Percentiles rank a stretch among this genome's conserved stretches.
phyloP scores from a whole-genome alignment of 345 rosid genomes.

The Firmiana major region DNA sequence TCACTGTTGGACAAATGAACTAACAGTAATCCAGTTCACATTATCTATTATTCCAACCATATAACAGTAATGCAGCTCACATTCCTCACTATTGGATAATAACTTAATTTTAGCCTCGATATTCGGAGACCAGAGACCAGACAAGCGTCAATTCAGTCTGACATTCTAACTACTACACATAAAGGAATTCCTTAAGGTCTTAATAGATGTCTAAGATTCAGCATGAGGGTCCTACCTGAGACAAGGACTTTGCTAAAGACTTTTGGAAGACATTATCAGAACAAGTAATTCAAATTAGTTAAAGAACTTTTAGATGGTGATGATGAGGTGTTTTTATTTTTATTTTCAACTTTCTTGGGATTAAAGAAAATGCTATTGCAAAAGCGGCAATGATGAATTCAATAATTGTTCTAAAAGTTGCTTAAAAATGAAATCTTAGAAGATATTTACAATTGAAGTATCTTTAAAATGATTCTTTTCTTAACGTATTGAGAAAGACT shows the following conservation, averaged over 20 bases:
- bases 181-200: slow-evolving; percentile 21
- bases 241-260: slow-evolving; percentile 16
- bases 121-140: slow-evolving; percentile 16
- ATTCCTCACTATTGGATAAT: slow-evolving; percentile 7
- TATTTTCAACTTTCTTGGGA: not conserved
- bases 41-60: slow-evolving; percentile 1
- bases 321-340: not conserved
- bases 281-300: slow-evolving; percentile 7
- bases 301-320: not conserved
- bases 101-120: slow-evolving; percentile 12
- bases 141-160: slow-evolving; percentile 25
- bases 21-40: slow-evolving; percentile 11
- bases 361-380: not conserved
- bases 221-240: slow-evolving; percentile 30
- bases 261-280: slow-evolving; percentile 1
- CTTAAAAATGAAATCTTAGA: not conserved
- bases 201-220: slow-evolving; percentile 26
- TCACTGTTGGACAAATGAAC: not conserved
- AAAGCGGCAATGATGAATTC: not conserved
- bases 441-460: not conserved
- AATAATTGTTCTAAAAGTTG: not conserved
- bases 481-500: not conserved
- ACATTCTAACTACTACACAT: slow-evolving; percentile 11
- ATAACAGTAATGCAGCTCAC: slow-evolving; percentile 12
- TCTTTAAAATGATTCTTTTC: not conserved